Evolutionary conservation across 2,329 filamentous ascomycete species (phyloP).

Genomic region (Didymellaceae sp.): DNA sequence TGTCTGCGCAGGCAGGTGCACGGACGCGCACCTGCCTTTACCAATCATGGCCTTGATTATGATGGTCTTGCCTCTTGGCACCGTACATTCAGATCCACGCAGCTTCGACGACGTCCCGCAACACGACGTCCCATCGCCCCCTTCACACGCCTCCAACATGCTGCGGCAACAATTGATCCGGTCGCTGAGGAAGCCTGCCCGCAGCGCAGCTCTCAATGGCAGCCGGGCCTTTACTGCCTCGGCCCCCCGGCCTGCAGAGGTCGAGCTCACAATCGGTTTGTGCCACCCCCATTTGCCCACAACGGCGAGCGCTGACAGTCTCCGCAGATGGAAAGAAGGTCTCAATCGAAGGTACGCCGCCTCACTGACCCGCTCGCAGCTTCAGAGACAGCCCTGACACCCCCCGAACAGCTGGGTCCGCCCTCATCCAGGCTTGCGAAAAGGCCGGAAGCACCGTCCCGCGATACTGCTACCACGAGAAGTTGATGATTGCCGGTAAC

Average conservation of each 20-base stretch:
- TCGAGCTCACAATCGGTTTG: slow-evolving; percentile 94
- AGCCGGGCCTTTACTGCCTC: slow-evolving; percentile 84
- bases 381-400: slow-evolving; percentile 36
- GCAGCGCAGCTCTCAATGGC: slow-evolving; percentile 61
- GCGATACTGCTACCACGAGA: slow-evolving; percentile 99
- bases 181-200: slow-evolving; percentile 64
- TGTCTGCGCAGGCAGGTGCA: slow-evolving; percentile 26
- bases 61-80: slow-evolving; percentile 8
- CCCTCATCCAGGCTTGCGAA: slow-evolving; percentile 98
- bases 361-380: slow-evolving; percentile 16
- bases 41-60: slow-evolving; percentile 41
- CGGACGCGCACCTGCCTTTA: slow-evolving; percentile 29
- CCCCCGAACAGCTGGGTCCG: slow-evolving; percentile 78
- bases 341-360: slow-evolving; percentile 83
- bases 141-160: slow-evolving; percentile 53
- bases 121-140: slow-evolving; percentile 37
- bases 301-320: slow-evolving; percentile 43
- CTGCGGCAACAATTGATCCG: slow-evolving; percentile 71
- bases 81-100: neutral
- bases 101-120: slow-evolving; percentile 29
- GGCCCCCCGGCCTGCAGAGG: slow-evolving; percentile 80
- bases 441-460: slow-evolving; percentile 92
- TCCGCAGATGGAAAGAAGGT: slow-evolving; percentile 92
- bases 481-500: slow-evolving; percentile 98
- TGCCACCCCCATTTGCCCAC: slow-evolving; percentile 39